phyloP scores from a whole-genome alignment of 2,329 filamentous ascomycete species.

The Colletotrichum euphorbiae region DNA sequence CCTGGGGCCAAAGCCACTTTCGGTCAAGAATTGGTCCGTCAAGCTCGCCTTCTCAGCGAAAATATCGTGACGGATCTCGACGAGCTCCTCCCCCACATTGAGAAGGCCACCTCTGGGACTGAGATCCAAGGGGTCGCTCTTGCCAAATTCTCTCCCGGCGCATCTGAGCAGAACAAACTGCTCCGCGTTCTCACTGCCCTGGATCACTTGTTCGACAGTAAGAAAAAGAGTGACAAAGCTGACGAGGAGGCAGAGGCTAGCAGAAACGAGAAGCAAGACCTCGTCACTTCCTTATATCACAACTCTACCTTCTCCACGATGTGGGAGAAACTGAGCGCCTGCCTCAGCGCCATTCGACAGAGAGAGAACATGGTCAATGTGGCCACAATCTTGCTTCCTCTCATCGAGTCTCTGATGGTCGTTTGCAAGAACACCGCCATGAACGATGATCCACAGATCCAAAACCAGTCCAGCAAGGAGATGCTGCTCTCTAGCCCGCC shows the following conservation, averaged over 20 bases:
- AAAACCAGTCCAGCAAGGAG: conserved; percentile 66
- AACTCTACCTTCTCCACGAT: conserved; percentile 89
- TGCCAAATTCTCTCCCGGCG: conserved; percentile 94
- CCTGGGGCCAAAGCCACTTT: conserved; percentile 91
- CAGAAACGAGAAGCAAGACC: conserved; percentile 79
- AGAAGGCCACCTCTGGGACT: conserved; percentile 86
- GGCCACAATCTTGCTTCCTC: conserved; percentile 90
- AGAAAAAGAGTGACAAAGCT: conserved; percentile 67
- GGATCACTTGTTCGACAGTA: conserved; percentile 93
- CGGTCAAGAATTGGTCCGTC: conserved; percentile 89
- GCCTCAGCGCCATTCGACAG: conserved; percentile 86
- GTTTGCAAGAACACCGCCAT: conserved; percentile 97
- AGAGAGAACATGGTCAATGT: conserved; percentile 97
- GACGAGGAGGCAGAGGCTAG: conserved; percentile 62
- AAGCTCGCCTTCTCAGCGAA: conserved; percentile 86
- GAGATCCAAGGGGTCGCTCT: conserved; percentile 96
- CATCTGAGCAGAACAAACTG: conserved; percentile 96
- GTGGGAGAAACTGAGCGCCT: conserved; percentile 93
- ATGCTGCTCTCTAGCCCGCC: conserved; percentile 77
- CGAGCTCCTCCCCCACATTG: conserved; percentile 86
- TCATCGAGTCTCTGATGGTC: conserved; percentile 98
- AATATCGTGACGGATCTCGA: conserved; percentile 87
- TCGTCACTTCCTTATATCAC: conserved; percentile 89
- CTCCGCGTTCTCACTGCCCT: conserved; percentile 92
- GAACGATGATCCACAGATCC: conserved; percentile 68